Percentiles rank a stretch among this genome's conserved stretches.
Evolutionary conservation across 352 stramenopile species (phyloP).

Genomic region (Pythium myriotylum): DNA sequence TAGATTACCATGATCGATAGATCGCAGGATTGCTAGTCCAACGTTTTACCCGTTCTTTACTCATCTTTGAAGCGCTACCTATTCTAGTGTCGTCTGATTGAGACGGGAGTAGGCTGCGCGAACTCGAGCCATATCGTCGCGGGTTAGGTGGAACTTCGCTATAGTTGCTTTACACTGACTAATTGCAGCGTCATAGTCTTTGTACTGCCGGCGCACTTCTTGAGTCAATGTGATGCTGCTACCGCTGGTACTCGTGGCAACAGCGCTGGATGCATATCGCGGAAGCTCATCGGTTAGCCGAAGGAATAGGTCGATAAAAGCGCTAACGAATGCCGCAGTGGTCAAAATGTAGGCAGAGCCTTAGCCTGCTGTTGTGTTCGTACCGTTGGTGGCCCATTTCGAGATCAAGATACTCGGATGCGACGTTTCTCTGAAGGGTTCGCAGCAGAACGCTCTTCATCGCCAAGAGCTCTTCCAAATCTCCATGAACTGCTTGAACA

Average conservation of each 20-base stretch:
- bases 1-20: constrained; percentile 7
- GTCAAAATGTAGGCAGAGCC: too few relatives aligned
- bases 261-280: constrained; percentile 19
- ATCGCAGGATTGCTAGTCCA: neutral
- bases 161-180: constrained; percentile 27
- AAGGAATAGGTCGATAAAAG: constrained; percentile 55
- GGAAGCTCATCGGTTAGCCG: constrained; percentile 49
- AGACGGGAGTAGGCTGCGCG: constrained; percentile 26
- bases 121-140: constrained; percentile 26
- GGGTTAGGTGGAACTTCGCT: constrained; percentile 28
- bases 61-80: constrained; percentile 1
- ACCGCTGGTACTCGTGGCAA: neutral
- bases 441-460: constrained; percentile 46
- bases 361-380: neutral
- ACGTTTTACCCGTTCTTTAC: neutral
- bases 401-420: constrained; percentile 38
- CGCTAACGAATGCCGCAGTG: constrained; percentile 10
- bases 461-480: constrained; percentile 34
- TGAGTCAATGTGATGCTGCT: neutral
- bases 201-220: constrained; percentile 23
- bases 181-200: constrained; percentile 35
- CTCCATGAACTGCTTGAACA: constrained; percentile 25
- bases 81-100: constrained; percentile 2
- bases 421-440: constrained; percentile 38
- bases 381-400: constrained; percentile 50